These are phyloP conservation scores for Arbutus unedo DNA, from an alignment of 148 eudicot species.

Conservation along the genomic window DNA sequence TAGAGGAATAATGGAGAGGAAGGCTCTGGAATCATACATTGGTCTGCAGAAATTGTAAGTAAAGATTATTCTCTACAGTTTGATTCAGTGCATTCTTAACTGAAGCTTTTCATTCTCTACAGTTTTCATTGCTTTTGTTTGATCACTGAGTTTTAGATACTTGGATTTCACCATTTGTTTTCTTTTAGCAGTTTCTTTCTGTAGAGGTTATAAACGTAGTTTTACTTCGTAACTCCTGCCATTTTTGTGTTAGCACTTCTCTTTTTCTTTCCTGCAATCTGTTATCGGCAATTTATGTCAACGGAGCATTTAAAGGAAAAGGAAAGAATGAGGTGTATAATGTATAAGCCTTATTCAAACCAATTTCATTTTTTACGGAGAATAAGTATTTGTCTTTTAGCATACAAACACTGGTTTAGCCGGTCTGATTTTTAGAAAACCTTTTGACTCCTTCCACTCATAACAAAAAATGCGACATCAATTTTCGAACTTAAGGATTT, in stretches of 20 bases:
- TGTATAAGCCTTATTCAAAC: neutral
- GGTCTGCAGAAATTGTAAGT: constrained; percentile 74
- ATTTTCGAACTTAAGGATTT: no score
- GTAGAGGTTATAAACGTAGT: neutral
- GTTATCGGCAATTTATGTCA: neutral
- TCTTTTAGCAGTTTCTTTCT: neutral
- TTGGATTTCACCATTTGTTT: neutral
- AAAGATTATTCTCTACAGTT: neutral
- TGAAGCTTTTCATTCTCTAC: neutral
- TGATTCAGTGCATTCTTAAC: no score
- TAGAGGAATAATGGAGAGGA: constrained; percentile 64
- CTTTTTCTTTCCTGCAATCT: neutral
- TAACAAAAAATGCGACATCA: no score
- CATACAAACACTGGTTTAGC: neutral
- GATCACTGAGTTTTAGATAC: neutral
- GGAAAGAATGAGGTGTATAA: neutral
- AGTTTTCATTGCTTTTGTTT: neutral
- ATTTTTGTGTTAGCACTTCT: no score
- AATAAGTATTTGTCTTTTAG: neutral
- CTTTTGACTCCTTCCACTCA: neutral
- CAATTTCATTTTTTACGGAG: neutral
- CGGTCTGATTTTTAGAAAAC: neutral
- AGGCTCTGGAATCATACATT: constrained; percentile 52
- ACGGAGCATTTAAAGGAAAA: neutral
- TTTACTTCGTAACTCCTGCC: no score